A percentile compares a stretch with the other conserved stretches of the same genome.
These are phyloP conservation scores for Cytospora paraplurivora DNA, from an alignment of 2,329 filamentous ascomycete genomes.

Conservation along the genomic window DNA sequence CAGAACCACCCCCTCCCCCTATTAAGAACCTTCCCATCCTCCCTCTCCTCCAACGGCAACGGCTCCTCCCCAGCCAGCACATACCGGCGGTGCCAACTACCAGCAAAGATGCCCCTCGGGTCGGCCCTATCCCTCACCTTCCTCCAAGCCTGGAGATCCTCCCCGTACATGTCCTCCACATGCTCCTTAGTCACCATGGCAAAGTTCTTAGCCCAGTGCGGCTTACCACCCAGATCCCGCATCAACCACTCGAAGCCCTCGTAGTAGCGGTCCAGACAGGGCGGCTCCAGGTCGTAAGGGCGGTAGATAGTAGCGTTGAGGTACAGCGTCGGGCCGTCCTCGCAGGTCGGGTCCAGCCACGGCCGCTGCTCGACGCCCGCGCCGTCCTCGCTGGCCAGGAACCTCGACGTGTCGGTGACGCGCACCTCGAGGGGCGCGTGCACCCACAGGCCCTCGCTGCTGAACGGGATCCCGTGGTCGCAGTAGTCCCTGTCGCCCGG, in stretches of 20 bases:
- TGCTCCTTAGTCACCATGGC: slow-evolving; percentile 52
- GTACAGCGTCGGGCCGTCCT: slow-evolving; percentile 66
- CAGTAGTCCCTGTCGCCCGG: slow-evolving; percentile 61
- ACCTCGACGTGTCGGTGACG: slow-evolving; percentile 62
- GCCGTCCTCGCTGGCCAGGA: slow-evolving; percentile 36
- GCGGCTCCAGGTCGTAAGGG: slow-evolving; percentile 70
- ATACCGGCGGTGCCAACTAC: slow-evolving; percentile 81
- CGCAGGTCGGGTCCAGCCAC: slow-evolving; percentile 63
- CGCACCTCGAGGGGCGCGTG: slow-evolving; percentile 80
- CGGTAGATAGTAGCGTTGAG: slow-evolving; percentile 80
- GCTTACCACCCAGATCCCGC: slow-evolving; percentile 71
- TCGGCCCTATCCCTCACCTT: slow-evolving; percentile 66
- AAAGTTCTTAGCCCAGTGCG: slow-evolving; percentile 87
- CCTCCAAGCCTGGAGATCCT: slow-evolving; percentile 62
- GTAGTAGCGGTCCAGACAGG: slow-evolving; percentile 70
- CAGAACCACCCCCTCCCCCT: slow-evolving; percentile 27
- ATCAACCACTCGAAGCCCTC: slow-evolving; percentile 81
- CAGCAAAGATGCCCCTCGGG: slow-evolving; percentile 78
- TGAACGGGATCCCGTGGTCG: slow-evolving; percentile 69
- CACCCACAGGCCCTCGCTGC: slow-evolving; percentile 68
- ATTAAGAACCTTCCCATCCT: slow-evolving; percentile 21
- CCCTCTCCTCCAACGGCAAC: slow-evolving; percentile 29
- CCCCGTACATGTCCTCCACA: slow-evolving; percentile 63
- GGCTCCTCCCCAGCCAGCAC: slow-evolving; percentile 47
- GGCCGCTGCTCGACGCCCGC: slow-evolving; percentile 33